These are phyloP conservation scores for Achaetomiella virescens DNA, from an alignment of 495 filamentous ascomycete species.

Conservation along the genomic window DNA sequence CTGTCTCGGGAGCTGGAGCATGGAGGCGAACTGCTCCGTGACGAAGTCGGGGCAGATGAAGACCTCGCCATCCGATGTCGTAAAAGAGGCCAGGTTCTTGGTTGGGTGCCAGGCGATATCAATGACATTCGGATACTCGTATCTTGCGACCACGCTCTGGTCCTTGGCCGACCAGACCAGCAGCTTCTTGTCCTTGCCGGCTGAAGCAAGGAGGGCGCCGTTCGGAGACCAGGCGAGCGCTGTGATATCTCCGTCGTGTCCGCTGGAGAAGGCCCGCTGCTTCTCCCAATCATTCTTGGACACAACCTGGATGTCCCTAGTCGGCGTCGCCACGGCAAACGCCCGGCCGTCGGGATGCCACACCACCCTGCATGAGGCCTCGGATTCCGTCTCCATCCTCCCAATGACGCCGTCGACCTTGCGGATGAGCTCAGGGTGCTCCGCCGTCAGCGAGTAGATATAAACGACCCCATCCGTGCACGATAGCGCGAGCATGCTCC, in stretches of 20 bases:
- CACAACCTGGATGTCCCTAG: constrained; percentile 77
- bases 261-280: constrained; percentile 67
- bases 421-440: constrained; percentile 71
- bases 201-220: constrained; percentile 76
- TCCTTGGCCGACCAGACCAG: constrained; percentile 86
- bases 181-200: constrained; percentile 75
- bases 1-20: constrained; percentile 55
- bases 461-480: constrained; percentile 85
- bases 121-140: constrained; percentile 73
- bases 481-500: constrained; percentile 69
- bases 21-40: constrained; percentile 52
- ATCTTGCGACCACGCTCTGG: constrained; percentile 65
- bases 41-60: constrained; percentile 83
- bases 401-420: constrained; percentile 84
- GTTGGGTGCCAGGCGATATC: constrained; percentile 87
- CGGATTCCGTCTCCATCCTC: constrained; percentile 67
- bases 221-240: constrained; percentile 91
- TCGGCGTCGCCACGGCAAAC: constrained; percentile 78
- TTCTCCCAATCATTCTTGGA: constrained; percentile 81
- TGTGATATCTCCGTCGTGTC: constrained; percentile 81
- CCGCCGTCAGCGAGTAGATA: constrained; percentile 74
- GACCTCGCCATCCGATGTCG: constrained; percentile 82
- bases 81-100: constrained; percentile 82
- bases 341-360: constrained; percentile 96
- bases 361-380: constrained; percentile 65